Base-by-base conservation (phyloP, 2,329 filamentous ascomycete species). In the Apiospora kogelbergensis region DNA sequence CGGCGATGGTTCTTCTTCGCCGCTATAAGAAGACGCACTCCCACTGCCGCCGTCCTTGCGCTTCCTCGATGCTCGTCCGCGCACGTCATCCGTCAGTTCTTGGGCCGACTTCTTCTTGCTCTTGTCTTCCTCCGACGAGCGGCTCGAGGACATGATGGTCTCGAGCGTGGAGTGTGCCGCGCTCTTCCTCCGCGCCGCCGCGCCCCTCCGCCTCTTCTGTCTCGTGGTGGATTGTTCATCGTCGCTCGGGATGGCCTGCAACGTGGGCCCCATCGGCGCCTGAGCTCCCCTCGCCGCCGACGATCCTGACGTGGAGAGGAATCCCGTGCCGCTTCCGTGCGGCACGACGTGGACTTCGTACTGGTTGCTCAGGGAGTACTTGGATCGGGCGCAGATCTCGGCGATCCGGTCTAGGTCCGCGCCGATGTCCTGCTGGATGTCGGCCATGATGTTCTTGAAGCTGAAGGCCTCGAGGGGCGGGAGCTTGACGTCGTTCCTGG, bases 131-230 rank as follows among this genome's bases (percentile, higher is more conserved):
- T 89, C 88, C 0, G 88, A 90, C 1, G 88, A 90, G 33, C 88
- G 84, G 70, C 88, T 90, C 0, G 87, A 89, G 30, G 88, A 90
- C 83, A 90, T 90, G 74, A 91, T 91, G 0, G 89, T 91, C 74
- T 91, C 88, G 4, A 91, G 78, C 0, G 88, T 90, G 3, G 88
- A 87, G 76, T 90, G 88, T 6, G 89, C 89, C 30, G 82, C 81
- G 69, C 86, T 88, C 67, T 82, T 83, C 53, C 84, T 80, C 46
- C 85, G 80, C 1, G 77, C 77, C 1, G 77, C 77, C 0, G 78
- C 79, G 57, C 80, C 81, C 24, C 83, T 80, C 24, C 84, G 79
- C 72, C 81, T 81, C 66, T 79, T 78, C 2, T 81, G 79, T 13
- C 79, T 77, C 33, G 76, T 78, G 26, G 78, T 76, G 45, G 74